Percentiles rank a stretch among this genome's conserved stretches.
Evolutionary conservation across 192 early-diverging fungal species (phyloP).

Genomic region (Globomyces pollinis-pini): DNA sequence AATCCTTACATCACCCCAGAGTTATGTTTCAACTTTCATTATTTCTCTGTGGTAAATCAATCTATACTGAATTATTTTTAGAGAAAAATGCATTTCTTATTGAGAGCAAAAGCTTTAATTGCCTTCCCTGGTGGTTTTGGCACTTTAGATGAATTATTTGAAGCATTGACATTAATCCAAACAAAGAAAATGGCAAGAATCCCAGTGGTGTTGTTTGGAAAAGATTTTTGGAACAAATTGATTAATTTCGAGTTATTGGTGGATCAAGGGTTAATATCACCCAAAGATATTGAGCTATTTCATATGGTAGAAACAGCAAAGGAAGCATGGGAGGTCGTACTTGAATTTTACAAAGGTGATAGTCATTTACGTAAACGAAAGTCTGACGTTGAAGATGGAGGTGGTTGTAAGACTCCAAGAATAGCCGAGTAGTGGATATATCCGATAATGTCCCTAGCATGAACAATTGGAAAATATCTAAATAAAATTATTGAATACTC

Average conservation of each 20-base stretch:
- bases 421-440: no score
- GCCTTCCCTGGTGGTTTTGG: constrained; percentile 32
- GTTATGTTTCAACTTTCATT: constrained; percentile 30
- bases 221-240: constrained; percentile 24
- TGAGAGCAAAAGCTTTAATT: constrained; percentile 23
- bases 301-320: constrained; percentile 18
- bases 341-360: not conserved
- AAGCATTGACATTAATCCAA: constrained; percentile 29
- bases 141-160: constrained; percentile 34
- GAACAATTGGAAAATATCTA: no score
- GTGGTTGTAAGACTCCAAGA: no score
- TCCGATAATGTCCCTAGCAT: no score
- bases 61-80: not conserved
- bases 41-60: constrained; percentile 23
- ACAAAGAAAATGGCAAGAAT: constrained; percentile 29
- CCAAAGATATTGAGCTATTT: constrained; percentile 16
- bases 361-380: no score
- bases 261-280: constrained; percentile 20
- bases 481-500: no score
- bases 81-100: constrained; percentile 34
- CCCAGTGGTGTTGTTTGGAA: constrained; percentile 26
- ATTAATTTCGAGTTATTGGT: constrained; percentile 12
- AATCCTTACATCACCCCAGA: constrained; percentile 30
- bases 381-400: no score
- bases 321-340: constrained; percentile 13